phyloP scores from a whole-genome alignment of 2,329 filamentous ascomycete genomes.

The Neonectria coccinea region DNA sequence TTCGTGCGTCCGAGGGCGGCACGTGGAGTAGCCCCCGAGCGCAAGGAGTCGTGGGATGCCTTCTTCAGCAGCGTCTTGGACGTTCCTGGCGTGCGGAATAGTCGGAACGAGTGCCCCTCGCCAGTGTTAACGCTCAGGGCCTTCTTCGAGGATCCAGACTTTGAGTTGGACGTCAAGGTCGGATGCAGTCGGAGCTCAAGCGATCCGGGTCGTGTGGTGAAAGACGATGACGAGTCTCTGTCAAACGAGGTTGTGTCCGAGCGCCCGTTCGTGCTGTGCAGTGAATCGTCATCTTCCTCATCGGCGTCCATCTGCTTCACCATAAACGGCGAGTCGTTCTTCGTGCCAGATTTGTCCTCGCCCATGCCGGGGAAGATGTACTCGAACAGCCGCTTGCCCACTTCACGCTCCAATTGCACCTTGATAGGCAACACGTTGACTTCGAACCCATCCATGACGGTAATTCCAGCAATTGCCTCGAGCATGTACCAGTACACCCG shows the following conservation, averaged over 20 bases:
- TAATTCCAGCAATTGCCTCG: conserved; percentile 96
- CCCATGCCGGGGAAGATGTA: conserved; percentile 94
- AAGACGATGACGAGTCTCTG: conserved; percentile 60
- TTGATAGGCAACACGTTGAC: conserved; percentile 93
- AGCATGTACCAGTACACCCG: conserved; percentile 98
- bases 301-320: conserved; percentile 53
- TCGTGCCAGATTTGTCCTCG: conserved; percentile 61
- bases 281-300: conserved; percentile 62
- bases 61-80: conserved; percentile 63
- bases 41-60: conserved; percentile 68
- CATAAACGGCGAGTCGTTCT: conserved; percentile 72
- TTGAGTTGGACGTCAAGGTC: conserved; percentile 74
- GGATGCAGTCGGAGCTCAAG: conserved; percentile 86
- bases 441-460: conserved; percentile 96
- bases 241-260: conserved; percentile 54
- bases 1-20: conserved; percentile 58
- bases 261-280: conserved; percentile 54
- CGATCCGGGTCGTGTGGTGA: conserved; percentile 74
- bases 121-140: conserved; percentile 61
- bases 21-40: conserved; percentile 55
- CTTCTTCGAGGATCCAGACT: conserved; percentile 56
- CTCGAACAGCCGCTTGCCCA: conserved; percentile 93
- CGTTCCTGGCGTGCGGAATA: conserved; percentile 60
- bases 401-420: conserved; percentile 91
- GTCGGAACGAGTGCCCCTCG: conserved; percentile 63